Conservation (phyloP, 2,329 filamentous ascomycete genomes). For the Trichoderma sp. region DNA sequence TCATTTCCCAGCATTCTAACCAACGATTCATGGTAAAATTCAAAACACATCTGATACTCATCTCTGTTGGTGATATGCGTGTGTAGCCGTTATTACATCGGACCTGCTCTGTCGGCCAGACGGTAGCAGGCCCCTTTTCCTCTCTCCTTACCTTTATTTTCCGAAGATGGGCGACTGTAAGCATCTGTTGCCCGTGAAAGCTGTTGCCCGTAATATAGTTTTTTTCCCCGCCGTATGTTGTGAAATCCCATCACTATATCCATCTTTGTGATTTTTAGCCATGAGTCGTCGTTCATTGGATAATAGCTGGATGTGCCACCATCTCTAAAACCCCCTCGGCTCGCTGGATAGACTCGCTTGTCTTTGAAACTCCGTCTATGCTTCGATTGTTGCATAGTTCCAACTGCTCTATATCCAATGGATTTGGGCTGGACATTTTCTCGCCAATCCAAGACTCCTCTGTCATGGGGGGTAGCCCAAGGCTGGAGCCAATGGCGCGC, state of each 20-base stretch:
- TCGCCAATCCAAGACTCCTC: not conserved
- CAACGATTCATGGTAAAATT: not conserved
- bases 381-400: not conserved
- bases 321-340: not conserved
- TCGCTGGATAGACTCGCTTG: not conserved
- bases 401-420: constrained; percentile 1
- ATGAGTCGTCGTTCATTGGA: too few species aligned
- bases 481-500: not conserved
- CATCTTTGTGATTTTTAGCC: not conserved
- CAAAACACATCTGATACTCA: not conserved
- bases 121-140: not conserved
- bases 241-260: not conserved
- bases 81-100: not conserved
- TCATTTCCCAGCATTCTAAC: not conserved
- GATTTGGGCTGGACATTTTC: constrained; percentile 1
- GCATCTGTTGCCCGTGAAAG: not conserved
- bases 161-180: not conserved
- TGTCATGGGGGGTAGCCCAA: not conserved
- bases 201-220: not conserved
- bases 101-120: not conserved
- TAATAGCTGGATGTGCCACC: too few species aligned
- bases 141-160: not conserved
- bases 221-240: not conserved
- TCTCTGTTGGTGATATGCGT: not conserved
- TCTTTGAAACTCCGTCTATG: not conserved